phyloP scores from a whole-genome alignment of 495 filamentous ascomycete species.

The Xylaria curta region DNA sequence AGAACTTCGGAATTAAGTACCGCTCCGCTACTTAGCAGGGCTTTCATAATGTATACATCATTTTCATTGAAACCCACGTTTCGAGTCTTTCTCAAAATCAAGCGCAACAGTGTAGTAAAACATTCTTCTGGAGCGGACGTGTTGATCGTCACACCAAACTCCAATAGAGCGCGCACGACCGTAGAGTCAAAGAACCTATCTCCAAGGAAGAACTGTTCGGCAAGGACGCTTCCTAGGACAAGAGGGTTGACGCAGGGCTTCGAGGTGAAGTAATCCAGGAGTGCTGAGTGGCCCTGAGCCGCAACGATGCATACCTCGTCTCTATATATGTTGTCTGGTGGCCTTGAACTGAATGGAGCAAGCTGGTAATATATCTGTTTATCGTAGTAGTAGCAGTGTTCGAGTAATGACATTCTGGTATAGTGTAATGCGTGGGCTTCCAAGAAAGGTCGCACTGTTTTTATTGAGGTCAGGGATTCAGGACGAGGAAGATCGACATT shows the following conservation, averaged over 20 bases:
- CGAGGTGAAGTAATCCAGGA: background rate
- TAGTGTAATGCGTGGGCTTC: background rate
- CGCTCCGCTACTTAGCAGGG: background rate
- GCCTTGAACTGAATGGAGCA: background rate
- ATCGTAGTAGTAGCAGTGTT: background rate
- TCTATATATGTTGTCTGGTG: background rate
- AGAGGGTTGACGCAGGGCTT: background rate
- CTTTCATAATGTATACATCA: background rate
- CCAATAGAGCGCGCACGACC: background rate
- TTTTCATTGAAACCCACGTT: background rate
- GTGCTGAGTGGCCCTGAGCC: background rate
- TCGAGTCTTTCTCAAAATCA: background rate
- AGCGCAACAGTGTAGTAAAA: background rate
- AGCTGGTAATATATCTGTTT: background rate
- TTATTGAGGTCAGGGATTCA: background rate
- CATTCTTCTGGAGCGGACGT: background rate
- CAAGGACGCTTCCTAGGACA: background rate
- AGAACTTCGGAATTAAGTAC: slow-evolving; percentile 11
- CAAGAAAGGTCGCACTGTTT: background rate
- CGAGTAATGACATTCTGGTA: background rate
- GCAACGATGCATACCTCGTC: background rate
- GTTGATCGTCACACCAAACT: background rate
- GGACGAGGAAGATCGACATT: background rate
- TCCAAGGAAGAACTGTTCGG: background rate
- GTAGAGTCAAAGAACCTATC: background rate